These are phyloP conservation scores for Vaccinium darrowii DNA, from an alignment of 148 eudicot genomes.

Conservation along the genomic window DNA sequence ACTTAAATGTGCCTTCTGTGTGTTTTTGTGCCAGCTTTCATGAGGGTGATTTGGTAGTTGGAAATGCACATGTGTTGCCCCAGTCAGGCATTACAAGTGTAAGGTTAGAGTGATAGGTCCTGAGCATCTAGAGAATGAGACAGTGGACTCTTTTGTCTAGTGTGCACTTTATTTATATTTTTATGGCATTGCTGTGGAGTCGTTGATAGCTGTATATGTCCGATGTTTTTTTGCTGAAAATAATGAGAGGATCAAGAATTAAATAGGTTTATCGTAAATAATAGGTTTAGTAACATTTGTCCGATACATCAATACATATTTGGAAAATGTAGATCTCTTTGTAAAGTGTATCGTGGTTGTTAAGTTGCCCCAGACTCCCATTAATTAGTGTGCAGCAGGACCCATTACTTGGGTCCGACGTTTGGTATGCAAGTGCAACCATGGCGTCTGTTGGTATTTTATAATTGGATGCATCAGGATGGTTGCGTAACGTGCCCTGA, in stretches of 20 bases:
- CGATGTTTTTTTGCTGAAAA: neutral
- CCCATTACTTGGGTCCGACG: neutral
- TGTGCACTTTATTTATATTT: neutral
- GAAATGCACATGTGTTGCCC: neutral
- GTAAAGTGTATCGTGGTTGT: neutral
- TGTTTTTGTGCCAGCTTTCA: neutral
- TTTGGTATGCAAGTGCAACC: neutral
- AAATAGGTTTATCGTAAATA: neutral
- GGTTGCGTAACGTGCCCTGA: neutral
- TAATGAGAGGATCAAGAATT: neutral
- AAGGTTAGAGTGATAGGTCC: neutral
- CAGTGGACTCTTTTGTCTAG: neutral
- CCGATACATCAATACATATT: neutral
- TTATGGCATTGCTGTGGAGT: slow-evolving; percentile 1
- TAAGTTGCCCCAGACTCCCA: neutral
- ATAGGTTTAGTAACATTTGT: neutral
- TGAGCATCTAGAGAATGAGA: neutral
- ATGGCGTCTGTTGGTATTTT: neutral
- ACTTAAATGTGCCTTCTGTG: neutral
- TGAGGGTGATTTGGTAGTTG: slow-evolving; percentile 4
- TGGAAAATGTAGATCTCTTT: neutral
- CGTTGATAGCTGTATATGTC: neutral
- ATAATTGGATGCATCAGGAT: neutral
- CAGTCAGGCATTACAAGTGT: neutral
- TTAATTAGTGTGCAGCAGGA: neutral